Base-by-base conservation (phyloP, 2,329 filamentous ascomycete genomes). In the Celoporthe dispersa region DNA sequence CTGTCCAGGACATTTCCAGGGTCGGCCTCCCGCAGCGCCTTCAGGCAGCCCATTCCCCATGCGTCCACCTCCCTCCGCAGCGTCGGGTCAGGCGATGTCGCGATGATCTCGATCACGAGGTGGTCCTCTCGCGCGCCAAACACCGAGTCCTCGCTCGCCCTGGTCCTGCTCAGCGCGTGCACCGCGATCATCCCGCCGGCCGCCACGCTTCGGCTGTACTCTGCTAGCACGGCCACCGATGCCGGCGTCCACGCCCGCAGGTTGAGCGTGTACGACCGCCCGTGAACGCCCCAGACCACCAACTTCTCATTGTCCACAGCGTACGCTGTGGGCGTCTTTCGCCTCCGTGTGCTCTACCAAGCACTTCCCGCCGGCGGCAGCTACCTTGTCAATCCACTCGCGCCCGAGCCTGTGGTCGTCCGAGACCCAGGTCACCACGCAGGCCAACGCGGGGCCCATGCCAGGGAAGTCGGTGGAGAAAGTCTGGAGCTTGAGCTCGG, bases 341-440 rank as follows among this genome's bases (percentile, higher is more conserved):
- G 28, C 53, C 25, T 57, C 53, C 6, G 14, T 33, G 28, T 57
- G 53, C 14, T 19, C 19, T 11, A 57, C 53, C 25, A 57, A 16
- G 53, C 25, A 16, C 12, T 57, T 51, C 65, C 0, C 73, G 73
- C 77, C 75, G 11, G 79, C 73, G 11, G 71, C 66, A 28, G 73
- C 73, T 22, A 80, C 70, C 57, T 74, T 78, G 2, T 75, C 70
- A 6, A 77, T 70, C 76, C 77, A 79, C 7, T 53, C 66, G 33
- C 75, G 72, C 8, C 77, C 79, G 14, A 75, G 73, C 3, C 77
- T 75, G 5, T 77, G 72, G 25, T 79, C 75, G 11, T 76, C 72
- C 1, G 76, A 77, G 25, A 76, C 73, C 80, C 80, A 82, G 6
- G 76, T 75, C 48, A 78, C 79, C 0, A 73, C 55, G 8, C 76